These are phyloP conservation scores for Exophiala sp. DNA, from an alignment of 2,329 filamentous ascomycete species.

Conservation along the genomic window DNA sequence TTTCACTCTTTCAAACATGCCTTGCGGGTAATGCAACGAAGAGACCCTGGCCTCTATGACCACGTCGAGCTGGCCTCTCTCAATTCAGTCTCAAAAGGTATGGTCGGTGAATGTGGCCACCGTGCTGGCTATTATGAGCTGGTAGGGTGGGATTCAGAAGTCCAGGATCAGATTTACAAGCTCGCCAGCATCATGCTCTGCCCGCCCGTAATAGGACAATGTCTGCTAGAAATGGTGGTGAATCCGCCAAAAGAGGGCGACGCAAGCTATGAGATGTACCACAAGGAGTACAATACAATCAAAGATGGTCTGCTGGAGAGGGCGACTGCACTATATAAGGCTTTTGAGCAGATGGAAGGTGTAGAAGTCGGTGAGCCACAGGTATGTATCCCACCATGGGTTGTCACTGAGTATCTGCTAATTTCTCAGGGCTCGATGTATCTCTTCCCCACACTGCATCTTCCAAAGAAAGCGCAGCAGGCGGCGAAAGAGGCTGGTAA, in stretches of 20 bases:
- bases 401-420: not conserved
- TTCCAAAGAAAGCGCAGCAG: slow-evolving; percentile 71
- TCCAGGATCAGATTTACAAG: slow-evolving; percentile 95
- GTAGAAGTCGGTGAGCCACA: slow-evolving; percentile 83
- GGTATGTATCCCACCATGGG: slow-evolving; percentile 40
- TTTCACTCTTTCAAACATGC: slow-evolving; percentile 95
- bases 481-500: slow-evolving; percentile 72
- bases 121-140: slow-evolving; percentile 98
- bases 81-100: slow-evolving; percentile 94
- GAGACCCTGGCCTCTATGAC: slow-evolving; percentile 72
- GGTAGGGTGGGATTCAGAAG: slow-evolving; percentile 77
- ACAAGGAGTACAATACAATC: slow-evolving; percentile 79
- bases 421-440: slow-evolving; percentile 84
- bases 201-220: slow-evolving; percentile 92
- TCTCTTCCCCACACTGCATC: slow-evolving; percentile 88
- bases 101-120: slow-evolving; percentile 98
- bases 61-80: slow-evolving; percentile 83
- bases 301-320: slow-evolving; percentile 73
- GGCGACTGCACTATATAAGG: slow-evolving; percentile 80
- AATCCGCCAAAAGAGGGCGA: slow-evolving; percentile 85
- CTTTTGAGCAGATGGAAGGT: slow-evolving; percentile 92
- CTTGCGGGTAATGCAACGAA: slow-evolving; percentile 73
- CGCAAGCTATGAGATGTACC: slow-evolving; percentile 78
- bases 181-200: slow-evolving; percentile 97
- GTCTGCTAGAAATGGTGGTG: slow-evolving; percentile 95